A percentile compares a stretch with the other conserved stretches of the same genome.
Evolutionary conservation across 345 rosid species (phyloP).

Genomic region (Citrus sp.): DNA sequence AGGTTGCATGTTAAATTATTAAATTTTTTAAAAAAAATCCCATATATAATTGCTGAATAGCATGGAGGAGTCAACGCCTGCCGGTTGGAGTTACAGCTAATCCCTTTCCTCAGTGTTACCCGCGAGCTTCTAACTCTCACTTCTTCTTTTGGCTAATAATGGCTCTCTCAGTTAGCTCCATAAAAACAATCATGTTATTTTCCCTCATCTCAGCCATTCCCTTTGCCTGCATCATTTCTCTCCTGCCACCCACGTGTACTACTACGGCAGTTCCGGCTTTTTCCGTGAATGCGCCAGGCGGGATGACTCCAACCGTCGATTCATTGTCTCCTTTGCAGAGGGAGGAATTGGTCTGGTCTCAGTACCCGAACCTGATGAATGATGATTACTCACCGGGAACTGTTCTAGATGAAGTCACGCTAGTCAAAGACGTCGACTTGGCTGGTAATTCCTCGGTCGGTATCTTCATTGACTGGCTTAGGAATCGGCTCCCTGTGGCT

Average conservation of each 20-base stretch:
- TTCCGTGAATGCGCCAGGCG: slow-evolving; percentile 90
- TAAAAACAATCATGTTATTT: slow-evolving; percentile 32
- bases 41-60: background rate
- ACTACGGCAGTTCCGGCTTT: slow-evolving; percentile 70
- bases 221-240: slow-evolving; percentile 54
- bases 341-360: slow-evolving; percentile 60
- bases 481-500: slow-evolving; percentile 40
- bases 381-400: no score
- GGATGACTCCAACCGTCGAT: slow-evolving; percentile 61
- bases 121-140: no score
- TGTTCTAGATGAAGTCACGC: background rate
- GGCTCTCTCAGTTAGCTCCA: slow-evolving; percentile 34
- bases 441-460: slow-evolving; percentile 71
- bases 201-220: slow-evolving; percentile 66
- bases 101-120: background rate
- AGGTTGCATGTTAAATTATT: no score
- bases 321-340: slow-evolving; percentile 72
- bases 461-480: slow-evolving; percentile 48
- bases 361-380: no score
- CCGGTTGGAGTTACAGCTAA: background rate
- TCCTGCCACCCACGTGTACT: slow-evolving; percentile 63
- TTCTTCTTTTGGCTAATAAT: slow-evolving; percentile 8
- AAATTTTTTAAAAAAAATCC: no score
- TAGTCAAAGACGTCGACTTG: slow-evolving; percentile 68
- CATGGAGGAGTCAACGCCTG: background rate